Evolutionary conservation across 2,329 filamentous ascomycete genomes (phyloP), one percentile per base, ranked within the genome.

Genomic region (Dactylella cylindrospora): DNA sequence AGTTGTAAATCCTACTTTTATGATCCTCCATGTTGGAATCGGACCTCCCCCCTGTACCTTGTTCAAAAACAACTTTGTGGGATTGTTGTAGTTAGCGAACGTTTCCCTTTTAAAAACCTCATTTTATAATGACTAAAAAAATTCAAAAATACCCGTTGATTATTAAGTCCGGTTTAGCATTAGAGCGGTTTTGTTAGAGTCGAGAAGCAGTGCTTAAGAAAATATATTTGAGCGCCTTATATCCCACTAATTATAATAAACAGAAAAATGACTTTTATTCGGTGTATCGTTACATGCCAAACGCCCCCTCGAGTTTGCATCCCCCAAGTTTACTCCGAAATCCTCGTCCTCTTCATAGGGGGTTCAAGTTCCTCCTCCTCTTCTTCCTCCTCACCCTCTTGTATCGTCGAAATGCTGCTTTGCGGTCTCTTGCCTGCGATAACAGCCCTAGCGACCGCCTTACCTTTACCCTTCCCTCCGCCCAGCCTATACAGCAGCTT

Each of bases 401-500:
- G 35, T 3, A 62, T 46, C 3, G 49, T 50, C 10, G 57, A 62
- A 7, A 62, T 54, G 8, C 39, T 33, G 20, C 29, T 28, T 20
- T 32, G 26, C 12, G 49, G 43, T 9, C 57, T 35, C 15, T 62
- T 62, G 12, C 57, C 57, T 26, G 57, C 19, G 8, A 62, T 50
- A 9, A 62, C 43, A 15, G 17, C 49, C 33, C 36, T 45, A 8
- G 38, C 8, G 19, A n/a, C n/a, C 25, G 23, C 19, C 20, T 20
- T 3, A 8, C 23, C 31, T 25, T 2, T 3, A 29, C 4, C 12
- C 28, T 25, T 7, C 15, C 5, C 23, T 6, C 29, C 25, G 1
- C 19, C 43, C 7, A 46, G 12, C 20, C 39, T 47, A 2, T 80
- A 77, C 29, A 91, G 73, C 32, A 89, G 74, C 47, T 82, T 78